phyloP scores from a whole-genome alignment of 2,329 filamentous ascomycete species.

The Trichoderma sp. region DNA sequence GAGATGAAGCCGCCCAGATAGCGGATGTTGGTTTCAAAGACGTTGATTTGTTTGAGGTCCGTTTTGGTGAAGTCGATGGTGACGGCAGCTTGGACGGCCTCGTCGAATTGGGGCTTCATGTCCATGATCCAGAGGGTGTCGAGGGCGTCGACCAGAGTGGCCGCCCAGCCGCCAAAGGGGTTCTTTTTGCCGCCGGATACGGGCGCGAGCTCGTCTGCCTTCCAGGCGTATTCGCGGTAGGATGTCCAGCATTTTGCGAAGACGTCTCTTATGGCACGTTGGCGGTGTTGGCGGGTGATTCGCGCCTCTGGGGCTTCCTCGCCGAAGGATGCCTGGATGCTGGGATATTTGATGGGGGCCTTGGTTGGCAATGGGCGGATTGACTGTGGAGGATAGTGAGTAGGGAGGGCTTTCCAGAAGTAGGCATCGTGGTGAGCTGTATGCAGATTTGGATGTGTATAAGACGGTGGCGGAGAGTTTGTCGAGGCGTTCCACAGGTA shows the following conservation, averaged over 20 bases:
- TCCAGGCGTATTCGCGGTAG: conserved; percentile 58
- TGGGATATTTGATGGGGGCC: conserved; percentile 38
- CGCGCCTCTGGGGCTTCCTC: conserved; percentile 32
- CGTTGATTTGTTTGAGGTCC: conserved; percentile 46
- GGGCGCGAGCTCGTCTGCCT: conserved; percentile 56
- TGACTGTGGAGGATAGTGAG: conserved; percentile 37
- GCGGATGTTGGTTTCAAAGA: conserved; percentile 60
- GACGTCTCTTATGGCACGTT: conserved; percentile 47
- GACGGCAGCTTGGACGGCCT: conserved; percentile 54
- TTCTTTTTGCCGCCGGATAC: conserved; percentile 52
- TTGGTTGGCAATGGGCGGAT: conserved; percentile 40
- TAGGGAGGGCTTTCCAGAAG: conserved; percentile 37
- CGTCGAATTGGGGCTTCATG: conserved; percentile 58
- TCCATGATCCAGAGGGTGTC: conserved; percentile 68
- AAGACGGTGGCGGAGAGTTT: background rate
- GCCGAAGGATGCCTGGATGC: conserved; percentile 41
- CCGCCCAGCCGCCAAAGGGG: conserved; percentile 59
- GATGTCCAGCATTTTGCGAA: conserved; percentile 54
- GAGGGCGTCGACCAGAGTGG: conserved; percentile 62
- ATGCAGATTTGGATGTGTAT: conserved; percentile 29
- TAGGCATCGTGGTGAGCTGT: conserved; percentile 36
- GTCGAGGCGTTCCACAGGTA: conserved; percentile 21
- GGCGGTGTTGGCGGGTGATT: conserved; percentile 34
- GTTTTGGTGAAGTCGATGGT: conserved; percentile 57
- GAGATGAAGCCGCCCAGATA: conserved; percentile 57